Base-by-base conservation (phyloP, 2,329 filamentous ascomycete species). In the Penicillium sp. region DNA sequence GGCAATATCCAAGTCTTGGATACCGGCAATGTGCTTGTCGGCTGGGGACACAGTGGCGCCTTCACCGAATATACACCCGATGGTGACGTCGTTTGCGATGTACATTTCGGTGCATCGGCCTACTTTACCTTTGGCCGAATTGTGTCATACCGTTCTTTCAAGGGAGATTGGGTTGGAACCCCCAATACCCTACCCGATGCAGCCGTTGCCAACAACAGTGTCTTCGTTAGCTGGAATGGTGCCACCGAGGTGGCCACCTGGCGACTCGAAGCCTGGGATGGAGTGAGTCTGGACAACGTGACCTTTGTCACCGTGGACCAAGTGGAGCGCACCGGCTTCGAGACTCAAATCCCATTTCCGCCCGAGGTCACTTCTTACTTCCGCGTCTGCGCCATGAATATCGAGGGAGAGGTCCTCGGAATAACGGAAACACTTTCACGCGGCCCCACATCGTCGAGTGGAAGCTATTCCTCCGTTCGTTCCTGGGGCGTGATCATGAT, bases 131-230 rank as follows among this genome's bases (percentile, higher is more conserved):
- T 80, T 25, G 73, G 78, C 40, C 62, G 74, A 9, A 74, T 81
- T 2, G 75, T 79, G 63, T 82, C 79, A 46, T 85, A 85, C 59
- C 77, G 82, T 16, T 78, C 76, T 0, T 79, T 79, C 69, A 81
- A 81, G 59, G 56, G 53, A 3, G 70, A 76, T 52, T 86, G 82
- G 80, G 72, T 76, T 4, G 80, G 78, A 0, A 65, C 68, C 8
- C 80, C 81, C 1, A 70, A 68, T 14, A 76, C 75, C 24, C 20
- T 57, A 2, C 68, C 68, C 0, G 64, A 66, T 20, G 52, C 58
- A 14, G 60, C 44, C 1, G 18, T 67, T 2, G 36, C 50, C 1
- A 53, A 44, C 2, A 51, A 58, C 0, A 56, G 52, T 27, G 55
- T 59, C 10, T 66, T 58, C 36, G 68, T 70, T 27, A 71, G 68